These are phyloP conservation scores for Tirmania nivea DNA, from an alignment of 495 filamentous ascomycete species.

Conservation along the genomic window DNA sequence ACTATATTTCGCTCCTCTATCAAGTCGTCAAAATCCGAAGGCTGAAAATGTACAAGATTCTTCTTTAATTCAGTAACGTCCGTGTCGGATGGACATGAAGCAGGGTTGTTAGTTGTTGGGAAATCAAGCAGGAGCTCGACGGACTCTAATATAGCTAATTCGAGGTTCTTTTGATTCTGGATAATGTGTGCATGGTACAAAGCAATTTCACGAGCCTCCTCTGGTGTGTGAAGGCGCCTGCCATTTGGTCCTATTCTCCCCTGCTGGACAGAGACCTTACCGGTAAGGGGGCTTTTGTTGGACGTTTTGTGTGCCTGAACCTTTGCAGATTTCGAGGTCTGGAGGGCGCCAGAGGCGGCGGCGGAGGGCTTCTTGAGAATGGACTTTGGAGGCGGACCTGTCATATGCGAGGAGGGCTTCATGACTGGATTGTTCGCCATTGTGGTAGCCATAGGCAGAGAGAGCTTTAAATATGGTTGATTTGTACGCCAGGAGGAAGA, in stretches of 20 bases:
- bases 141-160: slow-evolving; percentile 45
- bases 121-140: slow-evolving; percentile 45
- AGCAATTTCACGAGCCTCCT: slow-evolving; percentile 36
- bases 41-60: slow-evolving; percentile 48
- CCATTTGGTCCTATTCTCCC: neutral
- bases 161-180: slow-evolving; percentile 51
- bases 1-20: slow-evolving; percentile 70
- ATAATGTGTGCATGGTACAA: slow-evolving; percentile 62
- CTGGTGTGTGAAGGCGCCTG: slow-evolving; percentile 25
- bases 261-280: slow-evolving; percentile 19
- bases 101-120: slow-evolving; percentile 34
- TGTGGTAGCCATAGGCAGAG: no score
- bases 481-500: no score
- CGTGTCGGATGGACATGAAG: slow-evolving; percentile 24
- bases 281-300: neutral
- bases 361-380: slow-evolving; percentile 32
- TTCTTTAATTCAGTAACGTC: slow-evolving; percentile 28
- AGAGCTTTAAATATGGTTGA: no score
- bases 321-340: neutral
- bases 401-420: no score
- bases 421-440: no score
- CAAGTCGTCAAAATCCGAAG: slow-evolving; percentile 64
- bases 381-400: slow-evolving; percentile 22
- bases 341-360: neutral
- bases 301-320: neutral